These are phyloP conservation scores for Irpex sp. DNA, from an alignment of 1,284 basidiomycete genomes.

Conservation along the genomic window DNA sequence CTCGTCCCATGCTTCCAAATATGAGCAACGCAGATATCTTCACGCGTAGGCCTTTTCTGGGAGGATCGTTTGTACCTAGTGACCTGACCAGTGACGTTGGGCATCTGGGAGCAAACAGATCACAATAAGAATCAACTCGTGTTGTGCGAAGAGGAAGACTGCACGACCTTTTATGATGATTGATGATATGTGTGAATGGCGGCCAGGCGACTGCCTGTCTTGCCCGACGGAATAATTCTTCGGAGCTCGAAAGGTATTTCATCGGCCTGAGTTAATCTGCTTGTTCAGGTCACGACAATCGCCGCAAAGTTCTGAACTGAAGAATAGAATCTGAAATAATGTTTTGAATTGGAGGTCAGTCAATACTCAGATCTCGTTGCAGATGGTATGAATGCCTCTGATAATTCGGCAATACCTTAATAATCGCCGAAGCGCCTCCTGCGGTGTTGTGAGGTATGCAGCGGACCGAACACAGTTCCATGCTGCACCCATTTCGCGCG, in stretches of 20 bases:
- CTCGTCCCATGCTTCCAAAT: neutral
- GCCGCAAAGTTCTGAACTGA: neutral
- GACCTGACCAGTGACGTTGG: neutral
- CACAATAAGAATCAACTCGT: neutral
- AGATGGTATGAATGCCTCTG: neutral
- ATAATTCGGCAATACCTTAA: conserved; percentile 1
- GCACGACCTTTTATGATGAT: neutral
- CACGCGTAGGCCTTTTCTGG: neutral
- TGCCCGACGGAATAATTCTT: neutral
- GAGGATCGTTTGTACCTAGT: conserved; percentile 3
- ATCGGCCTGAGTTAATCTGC: conserved; percentile 1
- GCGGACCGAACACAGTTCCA: neutral
- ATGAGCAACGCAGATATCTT: neutral
- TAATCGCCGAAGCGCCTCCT: neutral
- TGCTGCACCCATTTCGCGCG: neutral
- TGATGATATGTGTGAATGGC: conserved; percentile 1
- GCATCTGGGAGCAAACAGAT: neutral
- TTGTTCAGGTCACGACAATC: neutral
- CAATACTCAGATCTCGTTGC: neutral
- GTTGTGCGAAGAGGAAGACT: neutral
- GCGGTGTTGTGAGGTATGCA: neutral
- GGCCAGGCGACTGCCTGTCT: neutral
- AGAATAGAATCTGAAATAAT: neutral
- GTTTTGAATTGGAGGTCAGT: neutral
- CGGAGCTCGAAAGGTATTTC: conserved; percentile 2